Conservation (phyloP, 495 filamentous ascomycete genomes). For the Xylaria grammica region DNA sequence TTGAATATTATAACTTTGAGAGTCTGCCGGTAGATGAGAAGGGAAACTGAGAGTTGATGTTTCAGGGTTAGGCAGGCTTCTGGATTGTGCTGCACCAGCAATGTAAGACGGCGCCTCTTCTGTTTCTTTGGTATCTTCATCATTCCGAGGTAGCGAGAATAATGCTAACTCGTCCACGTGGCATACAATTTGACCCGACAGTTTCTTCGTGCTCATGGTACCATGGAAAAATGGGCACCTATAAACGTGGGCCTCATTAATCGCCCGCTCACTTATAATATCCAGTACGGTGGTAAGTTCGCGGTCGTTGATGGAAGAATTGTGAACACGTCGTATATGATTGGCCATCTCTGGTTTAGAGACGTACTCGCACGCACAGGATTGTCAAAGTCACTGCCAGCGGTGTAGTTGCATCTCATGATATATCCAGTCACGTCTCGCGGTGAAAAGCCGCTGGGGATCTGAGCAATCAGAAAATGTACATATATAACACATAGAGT, state of each 20-base stretch:
- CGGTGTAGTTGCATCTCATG: conserved; percentile 34
- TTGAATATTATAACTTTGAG: not conserved
- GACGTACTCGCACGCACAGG: not conserved
- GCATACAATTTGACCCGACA: not conserved
- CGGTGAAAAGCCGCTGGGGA: conserved; percentile 24
- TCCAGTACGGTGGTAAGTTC: not conserved
- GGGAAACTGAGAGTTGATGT: not conserved
- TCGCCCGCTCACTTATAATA: not conserved
- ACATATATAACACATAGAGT: conserved; percentile 3
- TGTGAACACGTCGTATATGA: not conserved
- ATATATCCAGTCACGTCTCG: conserved; percentile 33
- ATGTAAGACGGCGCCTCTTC: not conserved
- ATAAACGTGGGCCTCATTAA: not conserved
- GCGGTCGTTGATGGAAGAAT: not conserved
- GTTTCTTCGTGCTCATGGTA: not conserved
- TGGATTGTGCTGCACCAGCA: not conserved
- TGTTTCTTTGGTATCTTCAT: not conserved
- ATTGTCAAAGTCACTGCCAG: conserved; percentile 27
- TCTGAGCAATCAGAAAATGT: conserved; percentile 11
- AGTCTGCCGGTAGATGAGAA: not conserved
- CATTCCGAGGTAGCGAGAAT: not conserved
- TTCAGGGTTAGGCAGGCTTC: not conserved
- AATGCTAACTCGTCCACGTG: not conserved
- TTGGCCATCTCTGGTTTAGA: not conserved
- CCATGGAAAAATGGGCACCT: not conserved